These are phyloP conservation scores for Phialophora tarda DNA, from an alignment of 2,329 filamentous ascomycete species.

Conservation along the genomic window DNA sequence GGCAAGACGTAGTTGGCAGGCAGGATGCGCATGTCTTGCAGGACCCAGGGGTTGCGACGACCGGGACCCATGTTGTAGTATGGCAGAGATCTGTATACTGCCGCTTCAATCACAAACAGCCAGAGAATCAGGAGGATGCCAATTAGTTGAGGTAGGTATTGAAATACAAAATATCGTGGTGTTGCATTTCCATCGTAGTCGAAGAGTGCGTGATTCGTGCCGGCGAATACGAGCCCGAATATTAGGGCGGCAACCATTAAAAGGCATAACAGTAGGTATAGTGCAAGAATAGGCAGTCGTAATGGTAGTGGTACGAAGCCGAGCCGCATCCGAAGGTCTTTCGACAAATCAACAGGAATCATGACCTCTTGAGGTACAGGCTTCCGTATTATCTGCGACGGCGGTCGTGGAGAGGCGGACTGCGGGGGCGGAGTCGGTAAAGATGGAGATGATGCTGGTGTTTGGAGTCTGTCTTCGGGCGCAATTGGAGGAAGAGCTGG, in stretches of 20 bases:
- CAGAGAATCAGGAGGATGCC: conserved; percentile 75
- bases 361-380: conserved; percentile 38
- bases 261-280: conserved; percentile 66
- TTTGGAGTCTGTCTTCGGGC: conserved; percentile 6
- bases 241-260: conserved; percentile 75
- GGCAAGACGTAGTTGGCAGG: conserved; percentile 72
- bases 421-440: conserved; percentile 27
- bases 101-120: conserved; percentile 73
- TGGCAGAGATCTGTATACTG: conserved; percentile 77
- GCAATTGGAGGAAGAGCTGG: conserved; percentile 10
- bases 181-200: conserved; percentile 72
- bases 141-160: conserved; percentile 80
- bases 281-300: conserved; percentile 66
- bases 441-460: conserved; percentile 28
- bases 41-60: conserved; percentile 58
- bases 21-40: conserved; percentile 66
- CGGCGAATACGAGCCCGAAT: conserved; percentile 73
- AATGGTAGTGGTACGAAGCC: conserved; percentile 75
- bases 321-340: conserved; percentile 58
- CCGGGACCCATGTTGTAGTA: conserved; percentile 70
- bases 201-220: conserved; percentile 67
- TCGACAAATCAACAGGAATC: conserved; percentile 52
- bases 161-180: conserved; percentile 80
- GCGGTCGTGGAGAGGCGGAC: conserved; percentile 20
- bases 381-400: conserved; percentile 27